Evolutionary conservation across 768 basidiomycete species (phyloP), one percentile per base, ranked within the genome.

Genomic region (Galerina sulciceps): DNA sequence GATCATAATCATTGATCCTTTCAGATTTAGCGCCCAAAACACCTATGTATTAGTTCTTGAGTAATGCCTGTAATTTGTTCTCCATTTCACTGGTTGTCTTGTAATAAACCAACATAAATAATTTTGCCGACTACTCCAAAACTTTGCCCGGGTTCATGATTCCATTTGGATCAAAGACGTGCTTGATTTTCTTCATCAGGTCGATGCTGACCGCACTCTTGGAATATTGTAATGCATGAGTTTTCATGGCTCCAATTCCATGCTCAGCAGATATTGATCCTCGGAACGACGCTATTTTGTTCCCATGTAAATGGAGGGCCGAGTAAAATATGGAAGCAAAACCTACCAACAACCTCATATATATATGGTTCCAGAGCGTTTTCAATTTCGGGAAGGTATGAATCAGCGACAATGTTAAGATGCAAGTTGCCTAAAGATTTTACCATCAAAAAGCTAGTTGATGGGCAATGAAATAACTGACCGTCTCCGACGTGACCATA

Each of bases 401-500:
- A 79, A 38, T 88, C 82, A 0, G 96, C 95, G 17, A 93, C 84
- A 42, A 94, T 83, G 71, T 99, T 99, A 69, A 99, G 73, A 69
- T 99, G 97, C 51, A 99, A 73, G 69, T 99, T 99, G 15, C 95
- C 94, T 95, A 41, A 22, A 53, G 48, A 38, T 22, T 26, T 40
- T 59, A 46, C 17, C 44, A 47, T 34, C 18, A 6, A 10, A 51
- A 15, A 17, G 18, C 45, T 36, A 20, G 57, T 15, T 13, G 15
- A 37, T 23, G n/a, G 10, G 47, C 50, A 13, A 1, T 37, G n/a
- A 23, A 49, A 34, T 23, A 20, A 76, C 88, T 67, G 68, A 89
- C 96, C 95, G 75, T 99, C 97, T 20, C 97, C 97, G 53, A 99
- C 88, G 72, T 99, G 97, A 11, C 97, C 97, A 66, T 93, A 99